Evolutionary conservation across 768 basidiomycete genomes (phyloP).

Genomic region (Leccinum variicolor): DNA sequence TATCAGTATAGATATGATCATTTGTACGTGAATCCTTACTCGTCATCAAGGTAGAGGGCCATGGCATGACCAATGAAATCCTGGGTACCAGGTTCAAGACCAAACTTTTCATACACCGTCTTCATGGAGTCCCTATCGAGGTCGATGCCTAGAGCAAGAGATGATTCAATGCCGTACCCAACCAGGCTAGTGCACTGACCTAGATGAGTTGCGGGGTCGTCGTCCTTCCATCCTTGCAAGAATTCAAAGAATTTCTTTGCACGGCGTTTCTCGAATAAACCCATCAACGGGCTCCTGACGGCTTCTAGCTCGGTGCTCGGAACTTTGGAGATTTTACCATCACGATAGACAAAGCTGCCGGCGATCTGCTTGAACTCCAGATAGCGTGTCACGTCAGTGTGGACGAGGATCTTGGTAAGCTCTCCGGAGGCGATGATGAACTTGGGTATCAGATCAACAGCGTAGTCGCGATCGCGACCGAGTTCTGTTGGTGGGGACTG

Average conservation of each 20-base stretch:
- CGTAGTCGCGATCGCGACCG: slow-evolving; percentile 96
- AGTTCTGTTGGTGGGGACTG: slow-evolving; percentile 77
- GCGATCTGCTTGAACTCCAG: slow-evolving; percentile 99
- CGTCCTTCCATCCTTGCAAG: slow-evolving; percentile 92
- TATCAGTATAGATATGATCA: slow-evolving; percentile 7
- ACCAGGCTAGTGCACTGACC: slow-evolving; percentile 45
- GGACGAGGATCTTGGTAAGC: slow-evolving; percentile 95
- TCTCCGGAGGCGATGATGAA: slow-evolving; percentile 99
- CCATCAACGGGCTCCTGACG: slow-evolving; percentile 92
- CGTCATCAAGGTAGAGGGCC: slow-evolving; percentile 97
- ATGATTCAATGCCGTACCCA: neutral
- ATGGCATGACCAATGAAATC: slow-evolving; percentile 99
- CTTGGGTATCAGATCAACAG: slow-evolving; percentile 96
- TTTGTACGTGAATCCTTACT: slow-evolving; percentile 50
- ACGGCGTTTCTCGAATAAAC: slow-evolving; percentile 96
- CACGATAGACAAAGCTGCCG: slow-evolving; percentile 95
- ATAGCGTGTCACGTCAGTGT: slow-evolving; percentile 98
- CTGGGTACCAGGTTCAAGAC: slow-evolving; percentile 94
- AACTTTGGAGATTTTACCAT: slow-evolving; percentile 96
- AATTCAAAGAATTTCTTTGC: slow-evolving; percentile 99
- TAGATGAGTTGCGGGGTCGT: slow-evolving; percentile 94
- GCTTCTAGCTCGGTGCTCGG: slow-evolving; percentile 98
- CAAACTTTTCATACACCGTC: slow-evolving; percentile 94
- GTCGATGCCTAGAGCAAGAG: slow-evolving; percentile 58
- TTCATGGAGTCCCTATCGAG: slow-evolving; percentile 93